phyloP scores from a whole-genome alignment of 1,284 basidiomycete species.

The Abortiporus biennis region DNA sequence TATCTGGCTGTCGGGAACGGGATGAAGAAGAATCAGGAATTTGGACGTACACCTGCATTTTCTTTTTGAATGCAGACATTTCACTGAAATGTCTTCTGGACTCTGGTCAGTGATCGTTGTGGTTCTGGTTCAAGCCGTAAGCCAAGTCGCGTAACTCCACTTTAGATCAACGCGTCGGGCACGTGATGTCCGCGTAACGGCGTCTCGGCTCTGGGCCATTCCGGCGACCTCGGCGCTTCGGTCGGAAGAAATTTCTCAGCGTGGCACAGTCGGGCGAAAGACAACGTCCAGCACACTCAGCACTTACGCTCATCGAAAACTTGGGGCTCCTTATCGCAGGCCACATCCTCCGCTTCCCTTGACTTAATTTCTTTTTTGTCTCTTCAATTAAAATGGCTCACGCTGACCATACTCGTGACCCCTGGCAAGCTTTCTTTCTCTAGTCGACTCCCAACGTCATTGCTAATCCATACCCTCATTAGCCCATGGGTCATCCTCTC shows the following conservation, averaged over 20 bases:
- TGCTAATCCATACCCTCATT: constrained; percentile 12
- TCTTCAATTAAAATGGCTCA: constrained; percentile 52
- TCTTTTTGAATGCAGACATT: too few species aligned
- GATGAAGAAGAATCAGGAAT: constrained; percentile 47
- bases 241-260: constrained; percentile 13
- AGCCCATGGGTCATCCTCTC: constrained; percentile 99
- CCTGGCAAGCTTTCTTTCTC: constrained; percentile 52
- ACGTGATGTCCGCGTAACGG: constrained; percentile 2
- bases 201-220: constrained; percentile 7
- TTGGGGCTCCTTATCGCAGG: constrained; percentile 9
- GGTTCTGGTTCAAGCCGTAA: constrained; percentile 19
- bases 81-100: too few species aligned
- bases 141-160: constrained; percentile 23
- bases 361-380: constrained; percentile 15
- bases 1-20: constrained; percentile 5
- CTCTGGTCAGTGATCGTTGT: constrained; percentile 21
- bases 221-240: not conserved
- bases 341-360: constrained; percentile 11
- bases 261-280: not conserved
- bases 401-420: constrained; percentile 91
- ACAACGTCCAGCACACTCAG: not conserved
- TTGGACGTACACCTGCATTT: constrained; percentile 52
- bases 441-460: not conserved
- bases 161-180: constrained; percentile 20
- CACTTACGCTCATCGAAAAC: constrained; percentile 4